These are phyloP conservation scores for Diplodia scrobiculata DNA, from an alignment of 2,329 filamentous ascomycete species.

Conservation along the genomic window DNA sequence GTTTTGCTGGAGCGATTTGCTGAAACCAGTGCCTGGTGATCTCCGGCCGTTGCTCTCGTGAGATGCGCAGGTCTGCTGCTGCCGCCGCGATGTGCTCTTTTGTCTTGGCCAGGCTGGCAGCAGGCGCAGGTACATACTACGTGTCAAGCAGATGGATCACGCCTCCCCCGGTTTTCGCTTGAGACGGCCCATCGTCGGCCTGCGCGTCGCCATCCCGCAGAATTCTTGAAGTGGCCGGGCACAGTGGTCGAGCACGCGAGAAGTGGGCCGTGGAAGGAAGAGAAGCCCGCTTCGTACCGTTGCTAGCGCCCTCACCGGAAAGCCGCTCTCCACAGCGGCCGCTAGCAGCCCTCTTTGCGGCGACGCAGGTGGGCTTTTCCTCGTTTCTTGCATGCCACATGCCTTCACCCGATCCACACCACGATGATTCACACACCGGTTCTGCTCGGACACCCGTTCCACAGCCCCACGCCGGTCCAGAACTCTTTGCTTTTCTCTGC, in stretches of 20 bases:
- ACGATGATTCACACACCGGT: conserved; percentile 23
- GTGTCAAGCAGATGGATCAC: conserved; percentile 18
- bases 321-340: conserved; percentile 17
- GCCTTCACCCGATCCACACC: conserved; percentile 14
- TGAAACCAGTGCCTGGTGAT: conserved; percentile 10
- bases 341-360: conserved; percentile 24
- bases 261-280: conserved; percentile 15
- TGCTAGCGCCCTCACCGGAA: conserved; percentile 22
- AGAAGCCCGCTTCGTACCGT: conserved; percentile 23
- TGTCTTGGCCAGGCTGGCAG: neutral
- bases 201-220: neutral
- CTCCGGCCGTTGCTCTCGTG: conserved; percentile 2
- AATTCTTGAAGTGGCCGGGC: conserved; percentile 12
- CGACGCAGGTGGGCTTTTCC: conserved; percentile 6
- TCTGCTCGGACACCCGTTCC: conserved; percentile 10
- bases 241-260: conserved; percentile 24
- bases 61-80: neutral
- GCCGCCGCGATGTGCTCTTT: neutral
- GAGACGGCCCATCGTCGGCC: conserved; percentile 15
- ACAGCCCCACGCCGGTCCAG: conserved; percentile 20
- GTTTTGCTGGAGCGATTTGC: neutral
- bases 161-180: conserved; percentile 26
- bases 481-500: conserved; percentile 3
- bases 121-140: conserved; percentile 19
- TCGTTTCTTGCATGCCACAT: conserved; percentile 28